Conservation (phyloP, 177 flowering plant species). For the Telopea speciosissima region DNA sequence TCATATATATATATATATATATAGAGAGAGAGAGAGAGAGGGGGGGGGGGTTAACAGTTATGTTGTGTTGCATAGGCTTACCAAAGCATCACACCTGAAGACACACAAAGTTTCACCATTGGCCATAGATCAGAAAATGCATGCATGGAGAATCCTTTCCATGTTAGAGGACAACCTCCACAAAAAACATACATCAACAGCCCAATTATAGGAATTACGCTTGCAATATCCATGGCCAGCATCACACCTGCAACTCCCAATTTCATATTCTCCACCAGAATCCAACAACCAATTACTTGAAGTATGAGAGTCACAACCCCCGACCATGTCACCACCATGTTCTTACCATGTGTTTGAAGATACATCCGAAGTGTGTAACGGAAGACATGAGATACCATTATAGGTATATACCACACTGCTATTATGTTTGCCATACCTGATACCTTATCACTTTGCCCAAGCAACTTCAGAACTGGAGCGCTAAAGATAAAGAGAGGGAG, state of each 20-base stretch:
- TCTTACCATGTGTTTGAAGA: constrained; percentile 9
- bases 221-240: not conserved
- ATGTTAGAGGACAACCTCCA: not conserved
- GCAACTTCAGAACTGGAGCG: not conserved
- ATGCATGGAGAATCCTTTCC: not conserved
- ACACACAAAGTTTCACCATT: not conserved
- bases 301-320: not conserved
- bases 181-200: constrained; percentile 4
- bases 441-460: constrained; percentile 5
- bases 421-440: not conserved
- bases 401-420: constrained; percentile 3
- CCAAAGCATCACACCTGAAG: not conserved
- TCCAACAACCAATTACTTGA: constrained; percentile 1
- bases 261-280: not conserved
- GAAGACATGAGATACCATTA: not conserved
- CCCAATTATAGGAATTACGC: not conserved
- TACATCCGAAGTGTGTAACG: constrained; percentile 4
- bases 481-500: not conserved
- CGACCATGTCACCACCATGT: not conserved
- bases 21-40: too few species aligned
- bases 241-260: constrained; percentile 6
- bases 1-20: too few species aligned
- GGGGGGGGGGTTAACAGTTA: too few species aligned
- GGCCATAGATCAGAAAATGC: not conserved
- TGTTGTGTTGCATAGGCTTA: too few species aligned